Evolutionary conservation across 768 basidiomycete genomes (phyloP).

Genomic region (Russula griseocarnosa): DNA sequence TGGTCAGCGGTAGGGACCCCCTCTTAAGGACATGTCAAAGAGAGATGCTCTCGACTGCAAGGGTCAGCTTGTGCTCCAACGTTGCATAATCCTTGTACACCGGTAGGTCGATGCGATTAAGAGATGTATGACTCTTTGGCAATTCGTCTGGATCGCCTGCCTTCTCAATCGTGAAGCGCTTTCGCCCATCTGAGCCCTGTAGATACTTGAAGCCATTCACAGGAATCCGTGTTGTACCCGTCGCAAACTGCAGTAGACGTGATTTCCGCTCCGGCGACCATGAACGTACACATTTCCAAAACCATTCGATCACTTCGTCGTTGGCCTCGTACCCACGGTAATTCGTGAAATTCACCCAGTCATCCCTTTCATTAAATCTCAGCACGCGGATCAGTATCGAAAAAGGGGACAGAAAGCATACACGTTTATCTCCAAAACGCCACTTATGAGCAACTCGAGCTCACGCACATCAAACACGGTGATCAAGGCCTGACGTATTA

Average conservation of each 20-base stretch:
- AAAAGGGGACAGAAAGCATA: conserved; percentile 46
- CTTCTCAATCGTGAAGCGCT: conserved; percentile 98
- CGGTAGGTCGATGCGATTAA: conserved; percentile 94
- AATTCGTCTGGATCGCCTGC: conserved; percentile 93
- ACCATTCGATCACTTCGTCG: conserved; percentile 98
- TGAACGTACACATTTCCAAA: conserved; percentile 97
- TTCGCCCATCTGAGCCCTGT: conserved; percentile 96
- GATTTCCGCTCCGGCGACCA: conserved; percentile 99
- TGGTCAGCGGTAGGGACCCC: conserved; percentile 13
- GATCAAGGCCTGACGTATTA: conserved; percentile 95
- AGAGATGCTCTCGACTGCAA: conserved; percentile 81
- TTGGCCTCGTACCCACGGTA: conserved; percentile 95
- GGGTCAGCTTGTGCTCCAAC: conserved; percentile 89
- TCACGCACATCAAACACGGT: conserved; percentile 99
- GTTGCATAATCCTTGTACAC: conserved; percentile 95
- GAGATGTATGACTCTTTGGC: conserved; percentile 95
- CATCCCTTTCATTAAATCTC: conserved; percentile 53
- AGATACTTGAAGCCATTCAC: conserved; percentile 99
- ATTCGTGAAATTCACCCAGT: conserved; percentile 99
- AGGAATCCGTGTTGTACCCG: conserved; percentile 93
- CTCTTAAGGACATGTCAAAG: conserved; percentile 4
- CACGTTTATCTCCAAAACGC: conserved; percentile 99
- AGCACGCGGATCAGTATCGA: not conserved
- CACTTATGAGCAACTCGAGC: conserved; percentile 93
- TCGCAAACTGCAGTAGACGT: conserved; percentile 92